phyloP scores from a whole-genome alignment of 2,329 filamentous ascomycete species.

The Xylaria arbuscula region DNA sequence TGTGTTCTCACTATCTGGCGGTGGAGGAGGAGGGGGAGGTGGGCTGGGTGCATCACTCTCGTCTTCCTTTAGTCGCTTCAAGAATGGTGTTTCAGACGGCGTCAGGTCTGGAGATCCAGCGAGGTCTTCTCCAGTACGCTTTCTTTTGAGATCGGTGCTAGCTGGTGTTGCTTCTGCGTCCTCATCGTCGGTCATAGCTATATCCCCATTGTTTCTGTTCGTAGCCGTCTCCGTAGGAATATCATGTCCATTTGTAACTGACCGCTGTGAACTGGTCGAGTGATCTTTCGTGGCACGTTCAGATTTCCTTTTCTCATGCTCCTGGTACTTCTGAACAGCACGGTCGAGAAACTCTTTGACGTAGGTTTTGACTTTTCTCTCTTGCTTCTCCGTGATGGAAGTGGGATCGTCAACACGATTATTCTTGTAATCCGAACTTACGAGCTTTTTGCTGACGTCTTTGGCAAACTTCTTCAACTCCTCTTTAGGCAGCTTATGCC shows the following conservation, averaged over 20 bases:
- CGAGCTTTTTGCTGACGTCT: slow-evolving; percentile 85
- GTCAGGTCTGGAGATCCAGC: slow-evolving; percentile 58
- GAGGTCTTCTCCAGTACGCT: slow-evolving; percentile 61
- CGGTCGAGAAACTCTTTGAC: slow-evolving; percentile 89
- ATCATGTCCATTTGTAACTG: slow-evolving; percentile 41
- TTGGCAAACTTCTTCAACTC: slow-evolving; percentile 72
- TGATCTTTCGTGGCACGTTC: slow-evolving; percentile 51
- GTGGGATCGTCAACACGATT: slow-evolving; percentile 86
- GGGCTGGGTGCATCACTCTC: slow-evolving; percentile 53
- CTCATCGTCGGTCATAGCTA: slow-evolving; percentile 57
- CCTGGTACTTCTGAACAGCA: slow-evolving; percentile 79
- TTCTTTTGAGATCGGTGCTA: slow-evolving; percentile 71
- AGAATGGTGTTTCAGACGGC: slow-evolving; percentile 66
- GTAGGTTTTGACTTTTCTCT: slow-evolving; percentile 83
- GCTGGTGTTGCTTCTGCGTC: slow-evolving; percentile 57
- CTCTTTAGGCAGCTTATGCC: slow-evolving; percentile 86
- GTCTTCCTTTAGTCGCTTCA: slow-evolving; percentile 64
- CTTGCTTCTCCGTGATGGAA: slow-evolving; percentile 77
- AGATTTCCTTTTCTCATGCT: slow-evolving; percentile 73
- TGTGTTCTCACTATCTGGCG: slow-evolving; percentile 54
- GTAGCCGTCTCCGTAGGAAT: slow-evolving; percentile 40
- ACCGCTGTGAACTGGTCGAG: slow-evolving; percentile 44
- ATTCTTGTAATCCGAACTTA: slow-evolving; percentile 91
- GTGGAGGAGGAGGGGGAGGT: slow-evolving; percentile 61
- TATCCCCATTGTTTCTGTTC: slow-evolving; percentile 50